phyloP scores from a whole-genome alignment of 495 filamentous ascomycete genomes.

The Bacidia rubella region DNA sequence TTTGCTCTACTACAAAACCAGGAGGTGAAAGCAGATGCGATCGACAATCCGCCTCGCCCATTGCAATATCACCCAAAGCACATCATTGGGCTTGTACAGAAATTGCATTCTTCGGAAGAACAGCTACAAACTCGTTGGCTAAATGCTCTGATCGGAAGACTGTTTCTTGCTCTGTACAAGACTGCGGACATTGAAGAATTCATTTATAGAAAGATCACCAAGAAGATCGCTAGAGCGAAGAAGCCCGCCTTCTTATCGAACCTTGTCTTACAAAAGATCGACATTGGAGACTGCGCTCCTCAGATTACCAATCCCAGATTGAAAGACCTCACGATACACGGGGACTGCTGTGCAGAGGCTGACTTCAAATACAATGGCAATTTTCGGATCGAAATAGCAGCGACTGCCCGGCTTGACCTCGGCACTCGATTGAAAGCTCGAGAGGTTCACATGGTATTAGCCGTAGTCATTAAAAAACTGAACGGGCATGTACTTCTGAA shows the following conservation, averaged over 20 bases:
- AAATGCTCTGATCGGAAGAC: constrained; percentile 74
- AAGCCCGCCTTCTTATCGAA: constrained; percentile 79
- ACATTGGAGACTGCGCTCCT: constrained; percentile 77
- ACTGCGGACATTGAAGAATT: constrained; percentile 68
- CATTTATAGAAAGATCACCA: constrained; percentile 74
- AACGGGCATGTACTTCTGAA: constrained; percentile 74
- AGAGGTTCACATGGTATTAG: constrained; percentile 80
- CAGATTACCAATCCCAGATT: constrained; percentile 80
- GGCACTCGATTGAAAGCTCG: constrained; percentile 77
- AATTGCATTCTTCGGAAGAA: constrained; percentile 82
- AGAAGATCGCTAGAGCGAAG: constrained; percentile 90
- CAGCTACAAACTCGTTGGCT: constrained; percentile 87
- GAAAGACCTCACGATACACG: constrained; percentile 81
- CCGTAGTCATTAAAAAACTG: constrained; percentile 70
- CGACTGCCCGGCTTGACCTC: constrained; percentile 80
- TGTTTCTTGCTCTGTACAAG: constrained; percentile 79
- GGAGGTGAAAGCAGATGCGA: constrained; percentile 44
- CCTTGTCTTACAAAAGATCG: constrained; percentile 64
- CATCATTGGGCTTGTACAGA: constrained; percentile 75
- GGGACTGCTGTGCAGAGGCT: constrained; percentile 71
- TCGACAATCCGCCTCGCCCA: constrained; percentile 50
- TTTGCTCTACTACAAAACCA: constrained; percentile 81
- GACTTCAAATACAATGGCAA: constrained; percentile 82
- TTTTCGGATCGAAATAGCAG: constrained; percentile 76
- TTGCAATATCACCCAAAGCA: constrained; percentile 72